Base-by-base conservation (phyloP, 2,329 filamentous ascomycete species). In the Mariannaea elegans region DNA sequence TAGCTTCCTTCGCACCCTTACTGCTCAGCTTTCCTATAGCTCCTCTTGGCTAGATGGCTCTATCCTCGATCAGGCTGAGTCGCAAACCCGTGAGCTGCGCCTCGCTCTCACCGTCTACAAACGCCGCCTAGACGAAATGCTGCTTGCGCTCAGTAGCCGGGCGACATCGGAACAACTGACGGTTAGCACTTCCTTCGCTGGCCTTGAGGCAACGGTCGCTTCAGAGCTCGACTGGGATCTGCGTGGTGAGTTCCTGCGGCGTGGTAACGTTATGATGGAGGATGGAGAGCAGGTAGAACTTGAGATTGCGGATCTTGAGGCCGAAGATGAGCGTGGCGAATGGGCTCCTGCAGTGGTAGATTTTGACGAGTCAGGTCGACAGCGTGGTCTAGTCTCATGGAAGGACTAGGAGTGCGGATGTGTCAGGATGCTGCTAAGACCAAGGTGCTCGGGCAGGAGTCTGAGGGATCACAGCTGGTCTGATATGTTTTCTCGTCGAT, bases 201-300 rank as follows among this genome's bases (percentile, higher is more conserved):
- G 68, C 12, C 63, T 78, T 0, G 76, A 78, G 58, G 61, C 70
- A 7, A 65, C 61, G 5, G 69, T 72, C 7, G 74, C 75, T 2
- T 39, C 31, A 2, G 76, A 76, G 4, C 73, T 88, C 2, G 84
- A 81, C 4, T 89, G 86, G 87, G 84, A 88, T 53, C 71, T 89
- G 12, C 71, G 78, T 14, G 80, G 76, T 7, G 78, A 83, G 56
- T 84, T 83, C 62, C 68, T 84, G 6, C 76, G 81, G 4, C 75
- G 75, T 18, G 83, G 83, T 2, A 79, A 75, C 52, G 71, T 82
- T 23, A 83, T 81, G 75, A 75, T 84, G 47, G 83, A 86, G 60
- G 83, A 85, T 64, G 81, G 83, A 23, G 79, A 85, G 71, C 68
- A 81, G 61, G 76, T 84, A 0, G 77, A 82, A 51, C 70, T 80